Base-by-base conservation (phyloP, 2,329 filamentous ascomycete genomes). In the Penicillium concentricum region DNA sequence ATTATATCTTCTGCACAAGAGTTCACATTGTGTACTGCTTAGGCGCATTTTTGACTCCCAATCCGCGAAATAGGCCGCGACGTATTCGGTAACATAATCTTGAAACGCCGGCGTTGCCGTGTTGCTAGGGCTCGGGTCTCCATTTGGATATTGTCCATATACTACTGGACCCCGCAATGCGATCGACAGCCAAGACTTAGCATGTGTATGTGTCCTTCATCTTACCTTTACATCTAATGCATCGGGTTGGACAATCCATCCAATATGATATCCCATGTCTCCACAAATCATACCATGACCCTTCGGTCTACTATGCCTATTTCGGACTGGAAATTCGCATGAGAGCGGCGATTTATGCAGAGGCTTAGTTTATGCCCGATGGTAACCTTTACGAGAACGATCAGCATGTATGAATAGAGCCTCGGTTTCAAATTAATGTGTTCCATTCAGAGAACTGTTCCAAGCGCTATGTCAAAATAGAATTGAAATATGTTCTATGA, bases 121-220 rank as follows among this genome's bases (percentile, higher is more conserved):
- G 9, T 22, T 47, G 9, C n/a, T 6, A 20, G 37, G 18, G 28
- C 9, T 18, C 24, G 18, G 45, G 35, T 42, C 18, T 45, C 18
- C 18, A n/a, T 41, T 16, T 35, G 41, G 12, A 48, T 12, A 20
- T 18, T 9, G n/a, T 28, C 28, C 5, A n/a, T n/a, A n/a, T n/a
- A n/a, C 32, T 41, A 37, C 35, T 42, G 34, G 49, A 45, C 32
- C 51, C 55, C 47, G 32, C 42, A 39, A 30, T 37, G 38, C 1
- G 51, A 53, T 52, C 32, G 28, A 44, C 53, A 48, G 51, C 46
- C 54, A 54, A 54, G 44, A 30, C 51, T 30, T 30, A 30, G 16
- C 6, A 16, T 35, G 15, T 39, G 18, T 4, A 13, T 32, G 15
- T 39, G 39, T 54, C 54, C 59, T 61, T 54, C 51, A 56, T 37